Base-by-base conservation (phyloP, 257 asterid species). In the Forsythia suspensa region DNA sequence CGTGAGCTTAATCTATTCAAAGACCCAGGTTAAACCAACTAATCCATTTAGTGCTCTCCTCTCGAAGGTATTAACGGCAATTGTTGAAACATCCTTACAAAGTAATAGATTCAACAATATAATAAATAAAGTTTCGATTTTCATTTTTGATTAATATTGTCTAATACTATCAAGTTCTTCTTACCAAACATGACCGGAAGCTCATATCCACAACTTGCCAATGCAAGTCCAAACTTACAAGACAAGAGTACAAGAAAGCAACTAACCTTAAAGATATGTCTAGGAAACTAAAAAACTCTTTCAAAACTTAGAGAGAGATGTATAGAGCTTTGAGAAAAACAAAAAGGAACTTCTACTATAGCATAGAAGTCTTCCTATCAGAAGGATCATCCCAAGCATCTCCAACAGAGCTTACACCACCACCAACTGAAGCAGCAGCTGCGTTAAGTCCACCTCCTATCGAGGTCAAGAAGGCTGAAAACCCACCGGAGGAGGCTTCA, bases 351-450 rank as follows among this genome's bases (percentile, higher is more conserved):
- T 69, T 55, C 69, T 18, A 41, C 88, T 89, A 89, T n/a, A 85
- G 84, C 85, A 87, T 76, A 43, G 90, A 6, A 18, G 97, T 92
- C 80, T 90, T 92, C 81, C 84, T 55, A 6, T 94, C 97, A 6
- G 86, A 66, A 12, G 87, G 70, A 68, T 85, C 91, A 65, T 86
- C 91, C 94, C 98, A 90, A 34, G 85, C 18, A 41, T 70, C 88
- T 39, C 87, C 88, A 0, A 72, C 81, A 59, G 82, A 55, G 43
- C 79, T 44, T 24, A 76, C 77, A 11, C 65, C 65, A 55, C 84
- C 82, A 36, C 61, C 82, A 68, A 79, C 70, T 10, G 89, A 76
- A 20, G 82, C 42, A 15, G 69, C 46, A 18, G 73, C 11, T 65
- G 80, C 63, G 74, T 69, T 2, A 44, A 87, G 61, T 18, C 85